Evolutionary conservation across 257 asterid genomes (phyloP).

Genomic region (Solanum infundibuliforme): DNA sequence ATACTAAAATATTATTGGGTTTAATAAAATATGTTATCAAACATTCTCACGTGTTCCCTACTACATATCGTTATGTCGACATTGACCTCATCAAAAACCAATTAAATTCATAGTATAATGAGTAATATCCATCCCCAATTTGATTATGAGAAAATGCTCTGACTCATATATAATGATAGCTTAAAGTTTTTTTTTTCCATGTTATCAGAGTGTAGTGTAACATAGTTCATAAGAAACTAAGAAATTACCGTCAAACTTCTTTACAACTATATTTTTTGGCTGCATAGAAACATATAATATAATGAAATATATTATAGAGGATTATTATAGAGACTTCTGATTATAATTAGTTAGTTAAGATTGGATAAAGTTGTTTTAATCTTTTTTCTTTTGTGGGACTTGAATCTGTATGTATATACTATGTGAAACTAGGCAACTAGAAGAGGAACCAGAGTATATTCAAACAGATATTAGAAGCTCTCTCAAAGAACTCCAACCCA

Average conservation of each 20-base stretch:
- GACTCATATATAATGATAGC: background rate
- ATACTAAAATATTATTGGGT: background rate
- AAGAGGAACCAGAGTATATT: background rate
- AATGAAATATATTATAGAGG: background rate
- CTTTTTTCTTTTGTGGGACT: background rate
- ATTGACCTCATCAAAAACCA: background rate
- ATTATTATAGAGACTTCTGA: background rate
- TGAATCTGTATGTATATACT: background rate
- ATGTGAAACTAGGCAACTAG: background rate
- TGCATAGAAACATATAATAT: background rate
- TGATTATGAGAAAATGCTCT: background rate
- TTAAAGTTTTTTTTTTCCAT: background rate
- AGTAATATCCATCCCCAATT: background rate
- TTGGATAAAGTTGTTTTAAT: background rate
- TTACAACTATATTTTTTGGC: background rate
- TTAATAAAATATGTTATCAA: background rate
- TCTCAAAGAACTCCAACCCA: background rate
- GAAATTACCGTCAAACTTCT: background rate
- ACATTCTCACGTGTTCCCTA: conserved; percentile 2
- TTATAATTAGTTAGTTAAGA: background rate
- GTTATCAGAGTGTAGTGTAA: background rate
- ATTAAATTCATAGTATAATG: background rate
- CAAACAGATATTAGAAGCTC: background rate
- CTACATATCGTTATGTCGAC: background rate
- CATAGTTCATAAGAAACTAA: background rate